phyloP scores from a whole-genome alignment of 345 rosid species.

The Eucalyptus pauciflora region DNA sequence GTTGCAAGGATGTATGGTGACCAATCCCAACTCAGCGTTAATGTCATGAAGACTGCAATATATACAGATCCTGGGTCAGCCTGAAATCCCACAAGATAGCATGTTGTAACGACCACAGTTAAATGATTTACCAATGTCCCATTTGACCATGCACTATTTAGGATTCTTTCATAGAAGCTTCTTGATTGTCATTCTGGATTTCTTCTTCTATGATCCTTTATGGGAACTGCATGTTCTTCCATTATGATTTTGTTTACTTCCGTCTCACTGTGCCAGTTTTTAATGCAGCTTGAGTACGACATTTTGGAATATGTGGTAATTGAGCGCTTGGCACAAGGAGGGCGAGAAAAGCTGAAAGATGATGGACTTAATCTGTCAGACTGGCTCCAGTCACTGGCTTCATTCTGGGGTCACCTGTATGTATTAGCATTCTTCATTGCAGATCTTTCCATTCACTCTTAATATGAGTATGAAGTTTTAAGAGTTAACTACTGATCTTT shows the following conservation, averaged over 20 bases:
- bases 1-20: background rate
- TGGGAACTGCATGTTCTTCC: background rate
- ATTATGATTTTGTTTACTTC: background rate
- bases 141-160: background rate
- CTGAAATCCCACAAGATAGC: background rate
- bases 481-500: background rate
- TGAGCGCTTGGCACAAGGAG: slow-evolving; percentile 89
- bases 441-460: background rate
- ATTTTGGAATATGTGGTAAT: slow-evolving; percentile 96
- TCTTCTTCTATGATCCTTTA: background rate
- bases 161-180: background rate
- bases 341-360: slow-evolving; percentile 95
- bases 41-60: background rate
- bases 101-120: background rate
- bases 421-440: slow-evolving; percentile 27
- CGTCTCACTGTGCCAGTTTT: background rate
- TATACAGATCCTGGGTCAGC: background rate
- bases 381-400: slow-evolving; percentile 99
- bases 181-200: background rate
- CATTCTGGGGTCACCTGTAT: slow-evolving; percentile 99
- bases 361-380: slow-evolving; percentile 98
- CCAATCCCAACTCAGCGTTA: background rate
- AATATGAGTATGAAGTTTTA: background rate
- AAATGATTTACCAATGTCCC: background rate
- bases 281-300: slow-evolving; percentile 90